A percentile compares a stretch with the other conserved stretches of the same genome.
These are phyloP conservation scores for Paragyromitra xinjiangensis DNA, from an alignment of 495 filamentous ascomycete genomes.

Conservation along the genomic window DNA sequence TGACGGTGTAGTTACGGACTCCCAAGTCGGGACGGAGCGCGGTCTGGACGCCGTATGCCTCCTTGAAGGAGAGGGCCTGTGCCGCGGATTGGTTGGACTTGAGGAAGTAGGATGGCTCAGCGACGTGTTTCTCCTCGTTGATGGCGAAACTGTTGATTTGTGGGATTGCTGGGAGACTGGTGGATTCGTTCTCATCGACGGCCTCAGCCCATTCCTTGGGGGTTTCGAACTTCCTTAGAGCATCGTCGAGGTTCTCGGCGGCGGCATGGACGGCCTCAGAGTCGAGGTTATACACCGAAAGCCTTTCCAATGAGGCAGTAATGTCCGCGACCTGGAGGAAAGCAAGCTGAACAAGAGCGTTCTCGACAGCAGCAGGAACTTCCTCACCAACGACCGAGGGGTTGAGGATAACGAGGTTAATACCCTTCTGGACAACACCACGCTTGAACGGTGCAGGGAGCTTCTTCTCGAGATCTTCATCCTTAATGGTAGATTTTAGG, in stretches of 20 bases:
- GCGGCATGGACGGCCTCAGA: conserved; percentile 64
- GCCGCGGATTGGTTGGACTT: conserved; percentile 82
- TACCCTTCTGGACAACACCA: conserved; percentile 70
- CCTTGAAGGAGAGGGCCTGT: conserved; percentile 90
- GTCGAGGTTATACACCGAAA: conserved; percentile 60
- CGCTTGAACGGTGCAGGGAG: conserved; percentile 73
- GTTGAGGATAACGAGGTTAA: conserved; percentile 79
- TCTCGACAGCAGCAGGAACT: conserved; percentile 69
- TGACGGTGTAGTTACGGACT: conserved; percentile 84
- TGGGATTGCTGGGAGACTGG: conserved; percentile 68
- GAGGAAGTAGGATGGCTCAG: conserved; percentile 70
- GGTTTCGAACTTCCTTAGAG: conserved; percentile 74
- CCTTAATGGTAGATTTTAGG: conserved; percentile 77
- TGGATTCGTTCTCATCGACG: conserved; percentile 65
- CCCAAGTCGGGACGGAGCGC: conserved; percentile 83
- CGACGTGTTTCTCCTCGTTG: conserved; percentile 79
- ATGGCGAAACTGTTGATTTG: conserved; percentile 79
- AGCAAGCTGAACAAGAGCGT: conserved; percentile 71
- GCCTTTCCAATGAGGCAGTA: conserved; percentile 64
- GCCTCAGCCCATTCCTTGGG: conserved; percentile 80
- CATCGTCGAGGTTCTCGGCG: conserved; percentile 72
- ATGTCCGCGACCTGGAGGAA: conserved; percentile 74
- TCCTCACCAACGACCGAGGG: conserved; percentile 60
- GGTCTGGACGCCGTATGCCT: conserved; percentile 80
- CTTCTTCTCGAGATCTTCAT: conserved; percentile 90